Conservation (phyloP, 768 basidiomycete species). For the Trametes gibbosa region DNA sequence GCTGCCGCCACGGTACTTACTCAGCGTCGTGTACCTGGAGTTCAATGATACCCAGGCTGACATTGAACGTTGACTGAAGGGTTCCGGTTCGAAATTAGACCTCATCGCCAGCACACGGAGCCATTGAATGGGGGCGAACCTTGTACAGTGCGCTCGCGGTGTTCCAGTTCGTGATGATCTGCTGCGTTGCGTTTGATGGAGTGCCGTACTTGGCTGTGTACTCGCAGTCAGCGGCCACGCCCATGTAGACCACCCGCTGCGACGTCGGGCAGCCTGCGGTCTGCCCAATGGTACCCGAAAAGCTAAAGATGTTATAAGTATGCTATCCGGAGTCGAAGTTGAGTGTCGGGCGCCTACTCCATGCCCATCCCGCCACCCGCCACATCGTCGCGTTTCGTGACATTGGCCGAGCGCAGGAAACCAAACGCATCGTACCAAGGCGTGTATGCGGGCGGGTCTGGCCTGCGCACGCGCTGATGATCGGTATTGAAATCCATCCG, state of each 20-base stretch:
- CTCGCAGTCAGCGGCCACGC: conserved; percentile 84
- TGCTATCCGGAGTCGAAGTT: not conserved
- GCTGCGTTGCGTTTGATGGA: conserved; percentile 61
- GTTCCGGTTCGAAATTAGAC: not conserved
- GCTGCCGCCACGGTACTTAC: conserved; percentile 24
- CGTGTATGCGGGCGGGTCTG: conserved; percentile 29
- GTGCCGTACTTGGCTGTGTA: conserved; percentile 67
- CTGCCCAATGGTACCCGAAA: conserved; percentile 64
- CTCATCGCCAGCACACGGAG: not conserved
- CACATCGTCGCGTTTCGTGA: conserved; percentile 54
- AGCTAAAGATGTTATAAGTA: conserved; percentile 42
- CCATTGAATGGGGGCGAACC: conserved; percentile 29
- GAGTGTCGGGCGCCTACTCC: conserved; percentile 41
- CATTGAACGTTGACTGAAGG: conserved; percentile 69
- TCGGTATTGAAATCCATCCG: conserved; percentile 63
- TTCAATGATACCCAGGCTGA: conserved; percentile 81
- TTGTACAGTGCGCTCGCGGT: conserved; percentile 73
- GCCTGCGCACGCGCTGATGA: conserved; percentile 47
- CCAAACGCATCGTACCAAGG: conserved; percentile 44
- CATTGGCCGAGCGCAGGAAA: conserved; percentile 30
- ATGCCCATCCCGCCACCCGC: conserved; percentile 47
- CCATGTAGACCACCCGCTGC: conserved; percentile 80
- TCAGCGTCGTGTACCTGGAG: conserved; percentile 64
- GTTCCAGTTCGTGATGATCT: conserved; percentile 80
- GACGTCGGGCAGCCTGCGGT: conserved; percentile 67